Conservation (phyloP, 345 rosid genomes). For the Acer yangbiense region DNA sequence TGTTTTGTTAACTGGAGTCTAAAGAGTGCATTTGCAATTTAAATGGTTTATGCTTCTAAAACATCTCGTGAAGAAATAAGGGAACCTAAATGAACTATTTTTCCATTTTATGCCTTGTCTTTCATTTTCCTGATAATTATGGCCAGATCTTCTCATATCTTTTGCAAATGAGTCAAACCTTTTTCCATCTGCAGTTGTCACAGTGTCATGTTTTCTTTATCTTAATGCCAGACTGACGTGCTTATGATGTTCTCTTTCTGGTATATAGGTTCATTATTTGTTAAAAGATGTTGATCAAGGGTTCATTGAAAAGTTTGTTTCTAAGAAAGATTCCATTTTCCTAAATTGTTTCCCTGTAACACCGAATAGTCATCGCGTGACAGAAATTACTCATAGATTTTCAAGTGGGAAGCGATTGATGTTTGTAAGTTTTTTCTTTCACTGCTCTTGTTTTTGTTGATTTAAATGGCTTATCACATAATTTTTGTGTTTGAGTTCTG, state of each 20-base stretch:
- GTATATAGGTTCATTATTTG: constrained; percentile 54
- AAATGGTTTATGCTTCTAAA: background rate
- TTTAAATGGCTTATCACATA: constrained; percentile 11
- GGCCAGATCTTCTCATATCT: background rate
- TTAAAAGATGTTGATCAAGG: constrained; percentile 59
- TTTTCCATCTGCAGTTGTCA: background rate
- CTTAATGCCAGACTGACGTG: background rate
- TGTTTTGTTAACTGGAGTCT: background rate
- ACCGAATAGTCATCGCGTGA: constrained; percentile 86
- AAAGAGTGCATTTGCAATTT: background rate
- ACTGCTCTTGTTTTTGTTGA: background rate
- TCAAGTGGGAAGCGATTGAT: constrained; percentile 55
- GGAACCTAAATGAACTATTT: background rate
- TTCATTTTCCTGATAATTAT: background rate
- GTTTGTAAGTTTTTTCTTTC: constrained; percentile 55
- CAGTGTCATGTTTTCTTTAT: background rate
- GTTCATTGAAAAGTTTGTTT: constrained; percentile 51
- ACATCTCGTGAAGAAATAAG: background rate
- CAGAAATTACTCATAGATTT: constrained; percentile 60
- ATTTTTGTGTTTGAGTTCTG: constrained; percentile 7
- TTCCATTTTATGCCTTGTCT: background rate
- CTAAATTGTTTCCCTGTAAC: constrained; percentile 70
- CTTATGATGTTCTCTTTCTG: constrained; percentile 12
- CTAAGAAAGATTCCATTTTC: constrained; percentile 40
- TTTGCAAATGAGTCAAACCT: background rate